Conservation (phyloP, 2,329 filamentous ascomycete species). For the Elsinoe arachidis region DNA sequence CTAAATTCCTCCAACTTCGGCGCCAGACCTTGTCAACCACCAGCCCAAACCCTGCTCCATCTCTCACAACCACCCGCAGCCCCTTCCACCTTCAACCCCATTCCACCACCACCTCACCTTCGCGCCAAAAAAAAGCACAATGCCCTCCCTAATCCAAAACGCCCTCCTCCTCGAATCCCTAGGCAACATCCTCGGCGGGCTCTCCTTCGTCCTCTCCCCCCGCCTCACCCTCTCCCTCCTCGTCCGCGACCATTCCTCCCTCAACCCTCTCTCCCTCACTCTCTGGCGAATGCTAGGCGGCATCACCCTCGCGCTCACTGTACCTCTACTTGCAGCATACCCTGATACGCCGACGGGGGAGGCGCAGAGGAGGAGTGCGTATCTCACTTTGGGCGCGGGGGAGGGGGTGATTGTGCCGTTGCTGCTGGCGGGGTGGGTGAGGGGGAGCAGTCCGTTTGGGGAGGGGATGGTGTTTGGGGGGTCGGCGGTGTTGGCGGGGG, state of each 20-base stretch:
- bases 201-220: slow-evolving; percentile 21
- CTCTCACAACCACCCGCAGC: neutral
- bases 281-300: slow-evolving; percentile 22
- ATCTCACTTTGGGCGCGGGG: slow-evolving; percentile 20
- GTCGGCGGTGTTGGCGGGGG: slow-evolving; percentile 13
- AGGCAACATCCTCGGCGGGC: slow-evolving; percentile 19
- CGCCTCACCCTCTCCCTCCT: slow-evolving; percentile 19
- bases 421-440: slow-evolving; percentile 19
- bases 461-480: slow-evolving; percentile 8
- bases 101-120: neutral
- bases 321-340: slow-evolving; percentile 22
- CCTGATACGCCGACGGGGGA: slow-evolving; percentile 21
- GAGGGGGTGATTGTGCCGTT: slow-evolving; percentile 21
- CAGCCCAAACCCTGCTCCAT: too few relatives aligned
- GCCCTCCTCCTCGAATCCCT: slow-evolving; percentile 22
- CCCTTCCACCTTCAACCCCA: neutral
- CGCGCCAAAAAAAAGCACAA: slow-evolving; percentile 3
- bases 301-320: slow-evolving; percentile 20
- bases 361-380: slow-evolving; percentile 19
- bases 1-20: too few relatives aligned
- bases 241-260: slow-evolving; percentile 16
- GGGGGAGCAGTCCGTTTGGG: slow-evolving; percentile 18
- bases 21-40: too few relatives aligned
- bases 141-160: slow-evolving; percentile 21
- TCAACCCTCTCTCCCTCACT: slow-evolving; percentile 20